Evolutionary conservation across 768 basidiomycete genomes (phyloP).

Genomic region (Naganishia vishniacii): DNA sequence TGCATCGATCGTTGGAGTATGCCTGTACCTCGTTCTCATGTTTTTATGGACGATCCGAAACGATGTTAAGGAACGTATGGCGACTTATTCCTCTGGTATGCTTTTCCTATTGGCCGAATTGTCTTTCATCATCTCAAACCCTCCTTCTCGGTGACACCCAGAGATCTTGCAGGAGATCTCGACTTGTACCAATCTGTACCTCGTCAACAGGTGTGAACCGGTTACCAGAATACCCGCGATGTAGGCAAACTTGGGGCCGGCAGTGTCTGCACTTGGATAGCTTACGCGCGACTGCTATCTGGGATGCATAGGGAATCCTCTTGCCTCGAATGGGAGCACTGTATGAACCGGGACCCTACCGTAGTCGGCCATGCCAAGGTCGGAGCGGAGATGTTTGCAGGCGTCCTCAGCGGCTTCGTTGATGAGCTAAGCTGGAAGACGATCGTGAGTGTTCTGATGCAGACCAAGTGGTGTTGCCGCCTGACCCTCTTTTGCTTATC

Average conservation of each 20-base stretch:
- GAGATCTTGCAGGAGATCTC: constrained; percentile 91
- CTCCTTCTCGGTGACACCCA: constrained; percentile 18
- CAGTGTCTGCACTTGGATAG: too few relatives aligned
- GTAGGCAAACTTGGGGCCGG: constrained; percentile 45
- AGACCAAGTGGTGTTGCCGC: background rate
- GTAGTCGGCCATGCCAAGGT: constrained; percentile 82
- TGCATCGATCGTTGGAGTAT: constrained; percentile 69
- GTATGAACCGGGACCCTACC: constrained; percentile 90
- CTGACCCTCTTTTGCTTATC: background rate
- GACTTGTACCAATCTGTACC: constrained; percentile 72
- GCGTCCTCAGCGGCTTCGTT: constrained; percentile 92
- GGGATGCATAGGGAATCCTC: constrained; percentile 60
- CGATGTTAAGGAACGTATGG: constrained; percentile 80
- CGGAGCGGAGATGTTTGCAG: constrained; percentile 88
- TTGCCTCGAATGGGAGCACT: constrained; percentile 84
- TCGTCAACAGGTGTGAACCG: constrained; percentile 71
- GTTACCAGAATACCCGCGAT: constrained; percentile 75
- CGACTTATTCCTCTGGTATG: constrained; percentile 82
- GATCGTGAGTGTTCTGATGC: constrained; percentile 57
- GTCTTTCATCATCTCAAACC: background rate
- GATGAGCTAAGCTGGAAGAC: constrained; percentile 98
- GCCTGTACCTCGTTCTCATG: constrained; percentile 75
- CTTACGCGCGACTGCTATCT: too few relatives aligned
- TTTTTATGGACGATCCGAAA: constrained; percentile 84
- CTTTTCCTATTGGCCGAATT: background rate